Evolutionary conservation across 1,139 yeast species (phyloP).

Genomic region (Lipomyces yarrowii): DNA sequence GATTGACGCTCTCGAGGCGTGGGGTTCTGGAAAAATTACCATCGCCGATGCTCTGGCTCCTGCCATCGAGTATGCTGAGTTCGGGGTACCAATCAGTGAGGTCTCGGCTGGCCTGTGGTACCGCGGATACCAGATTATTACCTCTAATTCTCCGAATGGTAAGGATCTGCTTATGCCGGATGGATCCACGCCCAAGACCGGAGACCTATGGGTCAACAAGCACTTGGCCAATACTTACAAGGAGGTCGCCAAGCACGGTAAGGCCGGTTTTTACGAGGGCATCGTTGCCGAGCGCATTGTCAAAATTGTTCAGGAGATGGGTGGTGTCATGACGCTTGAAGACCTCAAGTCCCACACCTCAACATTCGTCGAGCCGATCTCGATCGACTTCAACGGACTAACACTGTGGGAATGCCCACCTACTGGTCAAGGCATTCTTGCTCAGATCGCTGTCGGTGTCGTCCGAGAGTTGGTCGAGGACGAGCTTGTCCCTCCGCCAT

Average conservation of each 20-base stretch:
- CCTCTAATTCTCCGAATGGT: conserved; percentile 41
- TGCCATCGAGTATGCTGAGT: conserved; percentile 68
- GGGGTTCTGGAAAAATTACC: conserved; percentile 74
- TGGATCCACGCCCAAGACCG: conserved; percentile 55
- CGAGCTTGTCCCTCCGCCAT: conserved; percentile 51
- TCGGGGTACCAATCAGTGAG: conserved; percentile 67
- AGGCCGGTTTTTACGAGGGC: conserved; percentile 69
- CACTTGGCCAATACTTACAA: conserved; percentile 58
- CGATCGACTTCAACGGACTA: conserved; percentile 50
- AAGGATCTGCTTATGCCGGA: conserved; percentile 48
- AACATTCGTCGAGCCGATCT: conserved; percentile 63
- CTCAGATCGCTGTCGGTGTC: conserved; percentile 67
- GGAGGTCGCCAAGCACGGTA: conserved; percentile 59
- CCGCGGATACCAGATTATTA: conserved; percentile 46
- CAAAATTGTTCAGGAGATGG: conserved; percentile 52
- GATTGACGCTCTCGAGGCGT: conserved; percentile 64
- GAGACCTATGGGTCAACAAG: conserved; percentile 60
- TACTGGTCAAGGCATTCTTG: conserved; percentile 78
- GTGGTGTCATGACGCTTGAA: conserved; percentile 58
- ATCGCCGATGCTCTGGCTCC: conserved; percentile 60
- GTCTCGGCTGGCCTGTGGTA: conserved; percentile 61
- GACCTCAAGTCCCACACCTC: conserved; percentile 63
- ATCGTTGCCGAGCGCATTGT: conserved; percentile 66
- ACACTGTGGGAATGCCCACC: conserved; percentile 78
- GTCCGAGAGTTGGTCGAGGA: conserved; percentile 57